These are phyloP conservation scores for Penicillium capsulatum DNA, from an alignment of 2,329 filamentous ascomycete species.

Conservation along the genomic window DNA sequence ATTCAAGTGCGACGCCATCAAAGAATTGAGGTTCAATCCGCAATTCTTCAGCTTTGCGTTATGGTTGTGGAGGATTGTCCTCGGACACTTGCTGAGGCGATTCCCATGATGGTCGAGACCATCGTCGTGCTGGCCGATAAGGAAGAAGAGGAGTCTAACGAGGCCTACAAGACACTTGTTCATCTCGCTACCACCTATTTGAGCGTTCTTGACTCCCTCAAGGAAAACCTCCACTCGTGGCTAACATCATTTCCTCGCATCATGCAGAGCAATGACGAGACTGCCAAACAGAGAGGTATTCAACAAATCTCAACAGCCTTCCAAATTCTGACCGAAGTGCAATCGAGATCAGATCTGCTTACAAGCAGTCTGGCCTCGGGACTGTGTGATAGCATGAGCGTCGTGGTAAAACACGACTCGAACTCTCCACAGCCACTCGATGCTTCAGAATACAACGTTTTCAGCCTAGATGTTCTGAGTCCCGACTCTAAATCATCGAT, in stretches of 20 bases:
- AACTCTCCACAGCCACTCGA: conserved; percentile 29
- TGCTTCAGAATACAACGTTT: conserved; percentile 2
- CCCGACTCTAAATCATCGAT: conserved; percentile 21
- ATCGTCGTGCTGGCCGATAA: conserved; percentile 64
- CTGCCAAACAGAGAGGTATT: conserved; percentile 67
- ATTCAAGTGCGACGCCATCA: conserved; percentile 70
- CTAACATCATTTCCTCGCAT: conserved; percentile 71
- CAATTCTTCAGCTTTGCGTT: conserved; percentile 68
- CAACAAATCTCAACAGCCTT: conserved; percentile 72
- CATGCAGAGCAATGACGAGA: conserved; percentile 80
- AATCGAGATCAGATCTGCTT: conserved; percentile 43
- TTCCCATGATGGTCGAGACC: conserved; percentile 72
- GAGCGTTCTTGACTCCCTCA: conserved; percentile 60
- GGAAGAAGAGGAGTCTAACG: conserved; percentile 37
- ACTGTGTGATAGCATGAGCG: conserved; percentile 68
- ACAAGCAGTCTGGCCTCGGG: conserved; percentile 44
- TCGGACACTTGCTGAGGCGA: conserved; percentile 64
- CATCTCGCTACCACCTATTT: conserved; percentile 61
- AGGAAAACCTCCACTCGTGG: conserved; percentile 74
- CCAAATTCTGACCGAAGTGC: conserved; percentile 59
- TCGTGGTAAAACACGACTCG: conserved; percentile 41
- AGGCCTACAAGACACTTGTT: conserved; percentile 46
- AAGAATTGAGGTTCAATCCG: conserved; percentile 62
- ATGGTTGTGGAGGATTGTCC: conserved; percentile 74
- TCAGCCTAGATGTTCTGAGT: conserved; percentile 17